Conservation (phyloP, 495 filamentous ascomycete species). For the Annulohypoxylon stygium region DNA sequence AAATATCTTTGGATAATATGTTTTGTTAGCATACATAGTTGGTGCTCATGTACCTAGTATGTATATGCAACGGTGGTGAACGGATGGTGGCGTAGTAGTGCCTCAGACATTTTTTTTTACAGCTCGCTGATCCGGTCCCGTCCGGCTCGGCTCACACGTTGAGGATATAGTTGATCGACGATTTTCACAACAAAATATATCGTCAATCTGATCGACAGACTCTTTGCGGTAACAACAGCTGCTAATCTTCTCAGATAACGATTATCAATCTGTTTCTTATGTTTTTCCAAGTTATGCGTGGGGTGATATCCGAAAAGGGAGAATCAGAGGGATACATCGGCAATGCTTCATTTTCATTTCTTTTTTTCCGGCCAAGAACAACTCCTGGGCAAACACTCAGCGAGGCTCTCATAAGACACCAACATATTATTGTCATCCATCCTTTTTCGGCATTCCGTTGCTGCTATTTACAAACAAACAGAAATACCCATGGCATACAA, state of each 20-base stretch:
- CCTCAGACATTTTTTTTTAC: conserved; percentile 16
- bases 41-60: neutral
- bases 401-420: conserved; percentile 8
- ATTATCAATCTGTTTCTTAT: conserved; percentile 23
- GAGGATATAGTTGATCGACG: conserved; percentile 29
- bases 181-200: conserved; percentile 39
- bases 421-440: neutral
- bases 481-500: conserved; percentile 17
- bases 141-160: conserved; percentile 38
- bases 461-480: conserved; percentile 5
- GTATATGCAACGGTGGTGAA: neutral
- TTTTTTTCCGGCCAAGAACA: conserved; percentile 7
- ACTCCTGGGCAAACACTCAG: conserved; percentile 1
- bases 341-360: conserved; percentile 8
- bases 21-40: neutral
- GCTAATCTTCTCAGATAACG: conserved; percentile 26
- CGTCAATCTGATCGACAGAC: conserved; percentile 44
- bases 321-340: conserved; percentile 13
- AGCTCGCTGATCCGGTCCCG: conserved; percentile 42
- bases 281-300: conserved; percentile 13
- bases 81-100: conserved; percentile 9
- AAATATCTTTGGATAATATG: conserved; percentile 22
- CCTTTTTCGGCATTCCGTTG: conserved; percentile 3
- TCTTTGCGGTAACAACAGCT: conserved; percentile 29
- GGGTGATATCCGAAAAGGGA: conserved; percentile 20